Evolutionary conservation across 2,329 filamentous ascomycete genomes (phyloP), one percentile per base, ranked within the genome.

Genomic region (Hypoxylon sp.): DNA sequence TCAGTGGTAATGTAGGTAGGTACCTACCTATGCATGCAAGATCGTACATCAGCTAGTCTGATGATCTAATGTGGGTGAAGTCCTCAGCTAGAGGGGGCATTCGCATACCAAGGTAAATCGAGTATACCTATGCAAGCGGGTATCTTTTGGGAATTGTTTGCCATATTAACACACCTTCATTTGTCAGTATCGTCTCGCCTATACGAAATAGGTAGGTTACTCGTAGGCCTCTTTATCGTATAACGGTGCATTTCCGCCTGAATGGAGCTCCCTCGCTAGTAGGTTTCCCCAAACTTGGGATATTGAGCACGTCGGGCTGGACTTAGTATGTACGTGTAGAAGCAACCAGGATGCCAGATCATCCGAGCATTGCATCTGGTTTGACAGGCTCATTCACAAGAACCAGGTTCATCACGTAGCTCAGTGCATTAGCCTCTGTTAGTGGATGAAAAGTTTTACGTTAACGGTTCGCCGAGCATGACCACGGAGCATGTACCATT

Each of bases 371-470:
- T 14, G 61, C 65, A 68, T 68, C 48, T 64, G 52, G 47, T 58
- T 22, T 61, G 46, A 17, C 46, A 53, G 50, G 37, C 44, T 37
- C 33, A 52, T 63, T 51, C 14, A 56, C 26, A 22, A 55, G 31
- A 61, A 55, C 60, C 60, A 35, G 56, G 63, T 59, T 62, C 47
- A 19, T 47, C 42, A 57, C 33, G 35, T 47, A 50, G 26, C 29
- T 54, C 35, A 33, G 42, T 56, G 60, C 60, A 56, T 70, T 59
- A 66, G 58, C 44, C 39, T 54, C 17, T 33, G 33, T 42, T 58
- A 56, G 55, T 37, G 47, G 55, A 22, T 50, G n/a, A 63, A 62
- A 67, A 67, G 35, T 56, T 61, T 53, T 61, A 57, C 24, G 47
- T 59, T 42, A 37, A 63, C 57, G 5, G 35, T 17, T 59, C 33